Base-by-base conservation (phyloP, 345 rosid genomes). In the Salix dunnii region DNA sequence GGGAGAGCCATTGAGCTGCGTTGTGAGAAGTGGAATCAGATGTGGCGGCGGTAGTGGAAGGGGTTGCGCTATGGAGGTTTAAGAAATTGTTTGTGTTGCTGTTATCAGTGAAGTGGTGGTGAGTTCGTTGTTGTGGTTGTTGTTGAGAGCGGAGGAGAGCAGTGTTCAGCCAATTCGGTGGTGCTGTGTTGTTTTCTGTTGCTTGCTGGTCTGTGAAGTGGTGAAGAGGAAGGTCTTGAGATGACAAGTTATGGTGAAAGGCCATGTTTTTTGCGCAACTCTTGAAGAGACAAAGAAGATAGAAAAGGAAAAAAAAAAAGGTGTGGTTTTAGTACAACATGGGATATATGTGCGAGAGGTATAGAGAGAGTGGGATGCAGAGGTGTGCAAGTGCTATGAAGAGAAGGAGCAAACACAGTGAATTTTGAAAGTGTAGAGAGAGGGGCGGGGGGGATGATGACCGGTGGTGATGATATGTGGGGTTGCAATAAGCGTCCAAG, bases 101-200 rank as follows among this genome's bases (percentile, higher is more conserved):
- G 83, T 82, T 85, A 76, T 88, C 87, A 28, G 82, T 25, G 14
- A 68, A 76, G 28, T 73, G 82, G 18, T 43, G 88, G 30, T 53
- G 77, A 14, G 77, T 81, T 25, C 11, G 84, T n/a, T 66, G 86
- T 2, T 74, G 83, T 6, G 75, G 83, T 48, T 75, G 83, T 18
- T 85, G 88, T 51, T 90, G 91, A 4, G 86, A 71, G 36, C 96
- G 92, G 77, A 93, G 92, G 68, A 90, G 93, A 8, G 98, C 97
- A 7, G 88, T 74, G 94, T 92, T 94, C 5, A 96, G 87, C 98
- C 99, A 94, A 76, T 84, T 96, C 25, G 97, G 99, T 28, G 89
- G 87, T 14, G 89, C 86, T 14, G 87, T 14, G 2, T 83, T 25
- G 17, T 48, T 77, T 79, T 87, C 96, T 10, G 83, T 27, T 8